Evolutionary conservation across 345 rosid species (phyloP).

Genomic region (Cardiospermum halicacabum): DNA sequence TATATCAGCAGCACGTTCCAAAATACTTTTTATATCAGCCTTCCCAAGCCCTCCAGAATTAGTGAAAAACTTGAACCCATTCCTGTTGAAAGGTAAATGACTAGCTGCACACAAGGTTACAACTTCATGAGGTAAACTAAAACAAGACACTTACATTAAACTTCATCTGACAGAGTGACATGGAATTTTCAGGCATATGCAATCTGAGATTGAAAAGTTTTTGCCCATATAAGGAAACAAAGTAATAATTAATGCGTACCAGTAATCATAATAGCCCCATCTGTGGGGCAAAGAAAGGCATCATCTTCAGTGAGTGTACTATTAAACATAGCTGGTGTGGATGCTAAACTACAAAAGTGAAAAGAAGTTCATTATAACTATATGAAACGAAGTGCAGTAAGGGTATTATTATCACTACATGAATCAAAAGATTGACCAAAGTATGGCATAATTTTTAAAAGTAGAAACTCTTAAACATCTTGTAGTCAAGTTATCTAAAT

Average conservation of each 20-base stretch:
- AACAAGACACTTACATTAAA: neutral
- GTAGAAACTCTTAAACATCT: neutral
- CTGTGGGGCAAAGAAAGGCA: conserved; percentile 72
- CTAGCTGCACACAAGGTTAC: conserved; percentile 61
- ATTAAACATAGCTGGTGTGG: conserved; percentile 99
- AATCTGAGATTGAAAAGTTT: neutral
- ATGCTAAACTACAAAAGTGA: conserved; percentile 59
- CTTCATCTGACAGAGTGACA: conserved; percentile 6
- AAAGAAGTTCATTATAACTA: neutral
- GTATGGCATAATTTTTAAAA: neutral
- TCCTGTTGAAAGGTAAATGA: conserved; percentile 97
- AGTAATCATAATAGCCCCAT: conserved; percentile 98
- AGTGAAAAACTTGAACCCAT: conserved; percentile 96
- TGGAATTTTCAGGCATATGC: neutral
- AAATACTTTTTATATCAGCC: conserved; percentile 73
- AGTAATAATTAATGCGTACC: conserved; percentile 43
- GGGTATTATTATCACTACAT: neutral
- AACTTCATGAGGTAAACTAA: conserved; percentile 9
- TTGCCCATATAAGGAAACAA: conserved; percentile 10
- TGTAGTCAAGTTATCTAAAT: neutral
- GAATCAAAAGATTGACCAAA: neutral
- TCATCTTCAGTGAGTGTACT: conserved; percentile 78
- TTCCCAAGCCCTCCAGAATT: conserved; percentile 93
- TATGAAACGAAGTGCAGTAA: neutral
- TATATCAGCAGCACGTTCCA: conserved; percentile 78